Conservation (phyloP, 2,329 filamentous ascomycete species). For the Arthrobotrys iridis region DNA sequence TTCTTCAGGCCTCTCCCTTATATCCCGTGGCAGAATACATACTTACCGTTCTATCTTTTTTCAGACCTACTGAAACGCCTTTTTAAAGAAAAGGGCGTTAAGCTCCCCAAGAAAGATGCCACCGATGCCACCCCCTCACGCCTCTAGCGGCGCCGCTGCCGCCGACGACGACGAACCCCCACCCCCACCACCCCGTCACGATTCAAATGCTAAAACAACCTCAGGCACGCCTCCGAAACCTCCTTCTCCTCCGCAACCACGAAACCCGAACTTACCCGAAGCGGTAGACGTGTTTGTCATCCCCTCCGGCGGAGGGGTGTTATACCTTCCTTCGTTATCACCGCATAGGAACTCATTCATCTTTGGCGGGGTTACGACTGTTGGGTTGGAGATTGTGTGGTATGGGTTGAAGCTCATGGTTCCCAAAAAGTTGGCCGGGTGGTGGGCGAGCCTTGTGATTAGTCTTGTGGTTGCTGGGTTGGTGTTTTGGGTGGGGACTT, state of each 20-base stretch:
- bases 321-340: conserved; percentile 57
- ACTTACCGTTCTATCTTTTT: background rate
- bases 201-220: conserved; percentile 54
- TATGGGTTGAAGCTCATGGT: conserved; percentile 11
- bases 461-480: conserved; percentile 39
- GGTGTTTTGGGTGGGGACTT: conserved; percentile 37
- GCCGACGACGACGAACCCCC: conserved; percentile 52
- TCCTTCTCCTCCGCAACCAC: conserved; percentile 39
- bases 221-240: conserved; percentile 51
- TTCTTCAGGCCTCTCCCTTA: background rate
- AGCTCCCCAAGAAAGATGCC: background rate
- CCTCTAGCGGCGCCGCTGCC: background rate
- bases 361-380: conserved; percentile 54
- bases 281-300: conserved; percentile 57
- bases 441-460: conserved; percentile 39
- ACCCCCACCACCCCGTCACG: conserved; percentile 55
- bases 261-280: conserved; percentile 43
- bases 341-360: conserved; percentile 57
- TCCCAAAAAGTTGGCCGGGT: conserved; percentile 29
- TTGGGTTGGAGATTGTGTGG: conserved; percentile 37
- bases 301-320: conserved; percentile 56
- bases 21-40: no score
- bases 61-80: background rate
- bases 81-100: background rate
- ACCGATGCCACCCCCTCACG: conserved; percentile 23